These are phyloP conservation scores for Trichoderma sp. DNA, from an alignment of 2,329 filamentous ascomycete genomes.

Conservation along the genomic window DNA sequence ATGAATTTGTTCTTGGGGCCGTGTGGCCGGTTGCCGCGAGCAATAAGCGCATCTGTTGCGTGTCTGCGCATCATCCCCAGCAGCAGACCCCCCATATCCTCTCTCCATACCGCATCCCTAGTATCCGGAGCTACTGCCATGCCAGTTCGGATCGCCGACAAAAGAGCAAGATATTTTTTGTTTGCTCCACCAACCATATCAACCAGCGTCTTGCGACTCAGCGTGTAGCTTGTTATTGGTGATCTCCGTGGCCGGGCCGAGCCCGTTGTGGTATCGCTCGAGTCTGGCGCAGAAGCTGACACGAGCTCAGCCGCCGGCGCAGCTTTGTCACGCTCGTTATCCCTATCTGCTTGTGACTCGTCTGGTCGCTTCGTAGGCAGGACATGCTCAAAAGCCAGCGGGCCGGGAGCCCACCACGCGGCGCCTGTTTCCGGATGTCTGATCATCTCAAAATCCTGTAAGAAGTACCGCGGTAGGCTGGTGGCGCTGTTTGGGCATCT, in stretches of 20 bases:
- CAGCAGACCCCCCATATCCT: slow-evolving; percentile 58
- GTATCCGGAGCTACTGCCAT: slow-evolving; percentile 30
- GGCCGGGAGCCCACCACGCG: slow-evolving; percentile 60
- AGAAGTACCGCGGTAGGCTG: slow-evolving; percentile 60
- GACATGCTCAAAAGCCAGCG: slow-evolving; percentile 38
- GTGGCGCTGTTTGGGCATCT: slow-evolving; percentile 52
- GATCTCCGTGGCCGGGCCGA: slow-evolving; percentile 24
- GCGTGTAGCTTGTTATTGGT: slow-evolving; percentile 34
- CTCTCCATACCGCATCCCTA: slow-evolving; percentile 38
- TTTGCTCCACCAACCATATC: slow-evolving; percentile 31
- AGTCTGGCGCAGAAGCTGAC: not conserved
- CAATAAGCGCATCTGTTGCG: slow-evolving; percentile 48
- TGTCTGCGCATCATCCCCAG: slow-evolving; percentile 52
- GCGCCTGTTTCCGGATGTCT: slow-evolving; percentile 54
- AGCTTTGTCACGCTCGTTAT: not conserved
- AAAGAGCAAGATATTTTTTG: slow-evolving; percentile 25
- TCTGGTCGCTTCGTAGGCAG: slow-evolving; percentile 25
- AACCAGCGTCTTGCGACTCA: slow-evolving; percentile 36
- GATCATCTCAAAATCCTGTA: slow-evolving; percentile 62
- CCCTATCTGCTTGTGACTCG: slow-evolving; percentile 1
- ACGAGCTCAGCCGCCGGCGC: not conserved
- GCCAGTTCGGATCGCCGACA: slow-evolving; percentile 33
- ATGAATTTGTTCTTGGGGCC: slow-evolving; percentile 44
- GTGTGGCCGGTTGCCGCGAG: slow-evolving; percentile 26
- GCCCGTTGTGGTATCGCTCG: not conserved